Evolutionary conservation across 768 basidiomycete species (phyloP).

Genomic region (Mycena crocata): DNA sequence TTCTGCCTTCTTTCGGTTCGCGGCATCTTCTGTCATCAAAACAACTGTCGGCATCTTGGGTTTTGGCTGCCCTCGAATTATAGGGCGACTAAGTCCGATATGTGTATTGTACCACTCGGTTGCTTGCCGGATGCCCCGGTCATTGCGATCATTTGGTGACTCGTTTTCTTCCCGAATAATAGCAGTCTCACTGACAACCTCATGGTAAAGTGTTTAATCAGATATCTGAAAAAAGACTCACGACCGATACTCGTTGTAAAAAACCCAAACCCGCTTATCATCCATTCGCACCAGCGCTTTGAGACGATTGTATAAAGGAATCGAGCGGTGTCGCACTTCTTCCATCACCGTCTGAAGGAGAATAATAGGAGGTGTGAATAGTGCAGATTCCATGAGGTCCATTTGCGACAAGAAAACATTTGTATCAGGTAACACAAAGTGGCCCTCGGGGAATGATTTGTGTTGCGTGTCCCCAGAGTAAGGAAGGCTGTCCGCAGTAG

Average conservation of each 20-base stretch:
- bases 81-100: constrained; percentile 63
- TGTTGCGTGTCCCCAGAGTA: constrained; percentile 68
- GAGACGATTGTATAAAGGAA: constrained; percentile 93
- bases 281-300: constrained; percentile 87
- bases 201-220: not conserved
- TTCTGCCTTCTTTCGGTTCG: constrained; percentile 82
- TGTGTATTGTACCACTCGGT: constrained; percentile 90
- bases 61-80: constrained; percentile 60
- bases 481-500: constrained; percentile 63
- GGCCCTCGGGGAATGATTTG: constrained; percentile 68
- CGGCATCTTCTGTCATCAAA: constrained; percentile 90
- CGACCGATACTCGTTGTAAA: constrained; percentile 90
- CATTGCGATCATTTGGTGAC: constrained; percentile 94
- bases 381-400: constrained; percentile 88
- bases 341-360: constrained; percentile 95
- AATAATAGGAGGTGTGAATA: constrained; percentile 84
- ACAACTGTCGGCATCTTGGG: constrained; percentile 70
- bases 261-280: constrained; percentile 86
- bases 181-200: constrained; percentile 74
- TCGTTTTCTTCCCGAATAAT: constrained; percentile 82
- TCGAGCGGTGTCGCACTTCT: constrained; percentile 93
- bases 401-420: constrained; percentile 97
- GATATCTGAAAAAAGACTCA: constrained; percentile 51
- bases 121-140: constrained; percentile 91
- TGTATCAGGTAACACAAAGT: constrained; percentile 92